These are phyloP conservation scores for Diaporthe ilicicola DNA, from an alignment of 2,329 filamentous ascomycete species.

Conservation along the genomic window DNA sequence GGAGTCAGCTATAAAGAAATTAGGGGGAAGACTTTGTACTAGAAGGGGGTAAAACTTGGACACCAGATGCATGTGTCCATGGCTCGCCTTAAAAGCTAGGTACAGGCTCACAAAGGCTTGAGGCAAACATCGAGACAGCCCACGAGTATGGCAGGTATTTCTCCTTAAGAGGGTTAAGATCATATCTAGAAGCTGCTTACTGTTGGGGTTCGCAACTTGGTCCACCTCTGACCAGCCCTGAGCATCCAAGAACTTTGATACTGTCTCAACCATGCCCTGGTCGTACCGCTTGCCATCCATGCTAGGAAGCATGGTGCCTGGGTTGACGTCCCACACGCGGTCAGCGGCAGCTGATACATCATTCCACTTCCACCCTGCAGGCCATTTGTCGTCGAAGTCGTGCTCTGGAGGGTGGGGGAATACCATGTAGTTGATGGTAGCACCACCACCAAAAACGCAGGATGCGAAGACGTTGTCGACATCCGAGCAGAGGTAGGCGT, in stretches of 20 bases:
- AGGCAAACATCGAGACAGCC: too few species aligned
- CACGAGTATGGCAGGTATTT: too few species aligned
- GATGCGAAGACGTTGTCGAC: neutral
- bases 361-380: slow-evolving; percentile 40
- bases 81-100: too few species aligned
- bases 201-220: slow-evolving; percentile 28
- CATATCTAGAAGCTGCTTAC: too few species aligned
- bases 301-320: slow-evolving; percentile 38
- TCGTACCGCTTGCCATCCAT: slow-evolving; percentile 36
- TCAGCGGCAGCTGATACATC: slow-evolving; percentile 39
- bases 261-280: slow-evolving; percentile 23
- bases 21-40: too few species aligned
- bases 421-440: slow-evolving; percentile 10
- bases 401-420: slow-evolving; percentile 6
- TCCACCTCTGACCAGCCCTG: slow-evolving; percentile 31
- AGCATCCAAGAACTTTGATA: slow-evolving; percentile 22
- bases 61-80: too few species aligned
- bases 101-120: too few species aligned
- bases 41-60: too few species aligned
- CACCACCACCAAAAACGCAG: slow-evolving; percentile 9
- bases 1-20: too few species aligned
- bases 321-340: slow-evolving; percentile 39
- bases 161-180: too few species aligned
- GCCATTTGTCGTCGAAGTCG: slow-evolving; percentile 42
- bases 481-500: slow-evolving; percentile 23